These are phyloP conservation scores for Mucor velutinosus DNA, from an alignment of 371 early-diverging fungal species.

Conservation along the genomic window DNA sequence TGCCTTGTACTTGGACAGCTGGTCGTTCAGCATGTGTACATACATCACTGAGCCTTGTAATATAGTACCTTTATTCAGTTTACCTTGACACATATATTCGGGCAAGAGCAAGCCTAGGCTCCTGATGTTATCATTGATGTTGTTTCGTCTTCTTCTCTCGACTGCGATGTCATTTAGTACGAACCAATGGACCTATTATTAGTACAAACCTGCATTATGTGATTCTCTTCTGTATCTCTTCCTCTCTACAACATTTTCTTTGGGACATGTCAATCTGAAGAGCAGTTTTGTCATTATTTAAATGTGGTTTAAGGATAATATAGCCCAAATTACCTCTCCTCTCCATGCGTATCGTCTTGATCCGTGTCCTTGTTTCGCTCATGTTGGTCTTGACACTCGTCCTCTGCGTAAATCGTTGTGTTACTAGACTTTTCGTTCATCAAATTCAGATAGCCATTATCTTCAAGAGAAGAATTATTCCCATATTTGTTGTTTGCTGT, in stretches of 20 bases:
- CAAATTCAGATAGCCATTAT: background rate
- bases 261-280: background rate
- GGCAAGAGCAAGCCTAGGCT: constrained; percentile 17
- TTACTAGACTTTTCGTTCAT: background rate
- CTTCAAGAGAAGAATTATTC: background rate
- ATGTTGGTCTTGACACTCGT: background rate
- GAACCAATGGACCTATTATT: background rate
- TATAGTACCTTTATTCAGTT: constrained; percentile 78
- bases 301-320: background rate
- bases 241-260: background rate
- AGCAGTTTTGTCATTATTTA: background rate
- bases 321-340: background rate
- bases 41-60: constrained; percentile 79
- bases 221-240: constrained; percentile 15
- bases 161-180: background rate
- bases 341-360: background rate
- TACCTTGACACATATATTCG: constrained; percentile 21
- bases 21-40: constrained; percentile 38
- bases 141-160: constrained; percentile 22
- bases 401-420: background rate
- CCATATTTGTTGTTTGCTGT: background rate
- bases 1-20: constrained; percentile 34
- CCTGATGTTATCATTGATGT: constrained; percentile 23
- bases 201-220: constrained; percentile 18
- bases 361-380: background rate